Conservation (phyloP, 2,329 filamentous ascomycete species). For the Fusarium sp. region DNA sequence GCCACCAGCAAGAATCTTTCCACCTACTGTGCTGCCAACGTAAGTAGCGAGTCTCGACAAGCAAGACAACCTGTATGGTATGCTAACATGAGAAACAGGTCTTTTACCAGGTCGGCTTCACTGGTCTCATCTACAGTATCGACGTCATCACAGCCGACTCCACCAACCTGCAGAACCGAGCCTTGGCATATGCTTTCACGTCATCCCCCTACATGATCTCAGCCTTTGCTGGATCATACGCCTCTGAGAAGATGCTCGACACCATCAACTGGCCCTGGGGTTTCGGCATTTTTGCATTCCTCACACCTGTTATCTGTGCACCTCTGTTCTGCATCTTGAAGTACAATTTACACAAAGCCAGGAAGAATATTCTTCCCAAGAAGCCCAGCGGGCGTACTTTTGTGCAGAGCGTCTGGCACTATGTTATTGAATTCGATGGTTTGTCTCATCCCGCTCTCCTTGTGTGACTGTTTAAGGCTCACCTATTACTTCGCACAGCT, state of each 20-base stretch:
- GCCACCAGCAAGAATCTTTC: constrained; percentile 61
- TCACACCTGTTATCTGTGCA: neutral
- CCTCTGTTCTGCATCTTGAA: neutral
- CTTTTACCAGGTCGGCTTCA: constrained; percentile 70
- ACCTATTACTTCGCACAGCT: neutral
- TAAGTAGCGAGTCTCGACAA: constrained; percentile 48
- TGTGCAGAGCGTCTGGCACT: constrained; percentile 3
- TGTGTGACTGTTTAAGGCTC: neutral
- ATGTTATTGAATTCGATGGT: constrained; percentile 26
- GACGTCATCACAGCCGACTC: constrained; percentile 75
- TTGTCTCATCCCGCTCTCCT: neutral
- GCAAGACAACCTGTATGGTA: neutral
- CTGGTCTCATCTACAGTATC: constrained; percentile 69
- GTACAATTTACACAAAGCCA: constrained; percentile 9
- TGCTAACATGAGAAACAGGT: constrained; percentile 50
- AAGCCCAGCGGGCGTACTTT: constrained; percentile 5
- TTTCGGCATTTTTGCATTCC: constrained; percentile 71
- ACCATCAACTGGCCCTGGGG: constrained; percentile 54
- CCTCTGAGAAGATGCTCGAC: constrained; percentile 62
- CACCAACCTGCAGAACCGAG: constrained; percentile 52
- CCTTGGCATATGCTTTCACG: constrained; percentile 52
- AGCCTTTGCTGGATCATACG: constrained; percentile 66
- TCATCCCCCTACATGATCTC: constrained; percentile 58
- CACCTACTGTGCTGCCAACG: constrained; percentile 64
- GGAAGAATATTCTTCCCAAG: constrained; percentile 5